phyloP scores from a whole-genome alignment of 768 basidiomycete species.

The Harrya chromipes region DNA sequence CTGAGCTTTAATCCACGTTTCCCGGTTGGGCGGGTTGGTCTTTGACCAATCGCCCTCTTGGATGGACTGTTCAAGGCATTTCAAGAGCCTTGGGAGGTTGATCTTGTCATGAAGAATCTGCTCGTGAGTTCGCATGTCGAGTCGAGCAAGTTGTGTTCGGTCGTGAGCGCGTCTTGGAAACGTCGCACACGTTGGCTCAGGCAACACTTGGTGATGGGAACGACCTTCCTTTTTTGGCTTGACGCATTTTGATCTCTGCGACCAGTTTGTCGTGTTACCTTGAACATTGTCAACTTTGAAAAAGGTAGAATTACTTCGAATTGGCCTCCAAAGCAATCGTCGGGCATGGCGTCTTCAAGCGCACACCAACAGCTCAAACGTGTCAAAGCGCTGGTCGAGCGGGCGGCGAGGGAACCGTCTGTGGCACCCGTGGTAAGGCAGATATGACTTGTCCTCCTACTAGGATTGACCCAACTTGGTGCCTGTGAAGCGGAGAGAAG shows the following conservation, averaged over 20 bases:
- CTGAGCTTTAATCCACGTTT: slow-evolving; percentile 55
- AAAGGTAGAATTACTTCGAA: neutral
- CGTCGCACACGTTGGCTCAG: neutral
- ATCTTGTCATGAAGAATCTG: slow-evolving; percentile 56
- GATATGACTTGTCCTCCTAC: neutral
- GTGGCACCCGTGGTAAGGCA: slow-evolving; percentile 38
- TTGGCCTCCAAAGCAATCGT: neutral
- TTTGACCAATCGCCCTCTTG: slow-evolving; percentile 35
- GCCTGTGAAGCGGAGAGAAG: slow-evolving; percentile 46
- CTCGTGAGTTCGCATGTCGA: slow-evolving; percentile 30
- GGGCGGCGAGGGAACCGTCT: slow-evolving; percentile 40
- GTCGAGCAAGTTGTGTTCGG: slow-evolving; percentile 1
- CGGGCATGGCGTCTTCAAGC: slow-evolving; percentile 21
- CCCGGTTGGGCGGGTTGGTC: slow-evolving; percentile 20
- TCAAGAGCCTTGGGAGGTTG: slow-evolving; percentile 60
- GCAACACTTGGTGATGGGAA: slow-evolving; percentile 16
- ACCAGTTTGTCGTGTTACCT: neutral
- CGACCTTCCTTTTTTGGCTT: slow-evolving; percentile 17
- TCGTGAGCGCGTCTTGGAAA: too few relatives aligned
- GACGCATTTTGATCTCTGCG: slow-evolving; percentile 16
- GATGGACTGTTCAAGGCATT: slow-evolving; percentile 56
- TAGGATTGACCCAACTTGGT: slow-evolving; percentile 7
- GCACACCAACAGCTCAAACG: slow-evolving; percentile 15
- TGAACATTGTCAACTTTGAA: neutral
- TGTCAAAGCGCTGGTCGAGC: slow-evolving; percentile 39